phyloP scores from a whole-genome alignment of 2,329 filamentous ascomycete species.

The Septoria petroselini region DNA sequence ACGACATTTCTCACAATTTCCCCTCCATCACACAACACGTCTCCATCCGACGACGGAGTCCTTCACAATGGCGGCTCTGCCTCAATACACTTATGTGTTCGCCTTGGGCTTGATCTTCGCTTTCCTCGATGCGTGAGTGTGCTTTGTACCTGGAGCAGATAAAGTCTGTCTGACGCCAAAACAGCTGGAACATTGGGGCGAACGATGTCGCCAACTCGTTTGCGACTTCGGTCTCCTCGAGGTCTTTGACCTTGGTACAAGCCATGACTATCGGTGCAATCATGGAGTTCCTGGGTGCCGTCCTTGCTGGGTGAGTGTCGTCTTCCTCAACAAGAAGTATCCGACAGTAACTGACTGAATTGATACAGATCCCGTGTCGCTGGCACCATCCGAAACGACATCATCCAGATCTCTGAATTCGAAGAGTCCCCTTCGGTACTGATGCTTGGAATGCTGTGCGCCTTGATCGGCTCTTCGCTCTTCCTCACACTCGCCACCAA shows the following conservation, averaged over 20 bases:
- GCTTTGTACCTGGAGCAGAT: too few species aligned
- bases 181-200: slow-evolving; percentile 57
- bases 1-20: neutral
- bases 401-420: slow-evolving; percentile 48
- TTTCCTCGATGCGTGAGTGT: slow-evolving; percentile 54
- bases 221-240: slow-evolving; percentile 51
- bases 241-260: slow-evolving; percentile 51
- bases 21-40: neutral
- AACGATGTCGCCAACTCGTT: slow-evolving; percentile 55
- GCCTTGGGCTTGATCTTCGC: slow-evolving; percentile 61
- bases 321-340: neutral
- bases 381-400: slow-evolving; percentile 50
- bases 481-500: slow-evolving; percentile 54
- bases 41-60: neutral
- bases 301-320: slow-evolving; percentile 37
- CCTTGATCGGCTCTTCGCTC: slow-evolving; percentile 51
- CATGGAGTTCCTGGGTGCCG: slow-evolving; percentile 54
- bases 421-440: slow-evolving; percentile 48
- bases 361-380: slow-evolving; percentile 32
- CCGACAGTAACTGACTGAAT: neutral
- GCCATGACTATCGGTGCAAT: slow-evolving; percentile 48
- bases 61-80: slow-evolving; percentile 39
- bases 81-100: slow-evolving; percentile 60
- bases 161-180: too few species aligned
- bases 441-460: slow-evolving; percentile 55